A percentile compares a stretch with the other conserved stretches of the same genome.
These are phyloP conservation scores for Cercospora nicotianae DNA, from an alignment of 2,329 filamentous ascomycete species.

Conservation along the genomic window DNA sequence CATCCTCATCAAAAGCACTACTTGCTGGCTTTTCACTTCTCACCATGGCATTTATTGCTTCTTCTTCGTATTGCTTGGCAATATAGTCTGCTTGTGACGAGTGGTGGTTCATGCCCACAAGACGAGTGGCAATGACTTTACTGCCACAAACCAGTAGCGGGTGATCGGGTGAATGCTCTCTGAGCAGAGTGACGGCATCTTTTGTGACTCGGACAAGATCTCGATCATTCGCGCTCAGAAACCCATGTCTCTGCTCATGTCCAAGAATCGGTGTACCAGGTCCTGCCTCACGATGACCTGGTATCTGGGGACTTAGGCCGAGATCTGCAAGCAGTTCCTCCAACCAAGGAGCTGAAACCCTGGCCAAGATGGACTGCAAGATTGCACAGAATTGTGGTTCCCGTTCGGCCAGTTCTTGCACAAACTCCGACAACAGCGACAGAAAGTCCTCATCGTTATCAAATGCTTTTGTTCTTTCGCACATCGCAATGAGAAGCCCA, in stretches of 20 bases:
- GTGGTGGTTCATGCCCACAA: neutral
- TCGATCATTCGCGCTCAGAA: constrained; percentile 7
- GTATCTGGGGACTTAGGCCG: constrained; percentile 15
- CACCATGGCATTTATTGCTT: neutral
- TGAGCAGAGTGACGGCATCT: constrained; percentile 15
- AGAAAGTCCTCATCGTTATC: constrained; percentile 31
- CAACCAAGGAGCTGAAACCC: constrained; percentile 34
- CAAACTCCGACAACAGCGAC: constrained; percentile 26
- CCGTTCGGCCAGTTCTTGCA: constrained; percentile 21
- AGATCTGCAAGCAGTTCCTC: constrained; percentile 27
- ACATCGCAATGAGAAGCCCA: constrained; percentile 19
- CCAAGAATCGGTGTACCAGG: neutral
- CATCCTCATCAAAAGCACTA: neutral
- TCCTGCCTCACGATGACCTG: neutral
- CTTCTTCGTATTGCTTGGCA: neutral
- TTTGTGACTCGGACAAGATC: constrained; percentile 20
- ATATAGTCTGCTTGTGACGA: neutral
- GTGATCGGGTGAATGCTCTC: constrained; percentile 11
- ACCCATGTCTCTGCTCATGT: neutral
- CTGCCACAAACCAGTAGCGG: neutral
- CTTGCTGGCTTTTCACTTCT: neutral
- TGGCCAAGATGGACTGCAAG: constrained; percentile 27
- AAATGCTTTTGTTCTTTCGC: constrained; percentile 5
- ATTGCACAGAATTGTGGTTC: constrained; percentile 19
- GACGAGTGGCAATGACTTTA: neutral